phyloP scores from a whole-genome alignment of 1,284 basidiomycete genomes.

The Caloboletus inedulis region DNA sequence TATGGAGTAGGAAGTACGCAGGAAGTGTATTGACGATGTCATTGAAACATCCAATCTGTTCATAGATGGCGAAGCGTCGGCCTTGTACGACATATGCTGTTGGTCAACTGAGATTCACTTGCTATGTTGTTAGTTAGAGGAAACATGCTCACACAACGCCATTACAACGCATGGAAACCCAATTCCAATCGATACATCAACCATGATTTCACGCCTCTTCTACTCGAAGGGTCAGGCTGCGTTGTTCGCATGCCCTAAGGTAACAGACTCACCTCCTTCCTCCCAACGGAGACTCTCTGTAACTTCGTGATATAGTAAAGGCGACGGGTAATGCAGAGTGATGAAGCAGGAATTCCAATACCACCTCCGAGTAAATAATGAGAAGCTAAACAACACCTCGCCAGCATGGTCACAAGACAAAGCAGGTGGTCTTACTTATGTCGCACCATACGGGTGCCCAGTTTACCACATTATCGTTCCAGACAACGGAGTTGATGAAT shows the following conservation, averaged over 20 bases:
- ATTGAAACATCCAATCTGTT: conserved; percentile 55
- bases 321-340: conserved; percentile 44
- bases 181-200: conserved; percentile 18
- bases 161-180: conserved; percentile 38
- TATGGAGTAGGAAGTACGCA: conserved; percentile 39
- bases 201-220: conserved; percentile 9
- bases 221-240: conserved; percentile 1
- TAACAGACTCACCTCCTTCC: conserved; percentile 6
- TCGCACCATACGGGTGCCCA: conserved; percentile 58
- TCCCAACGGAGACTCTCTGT: not conserved
- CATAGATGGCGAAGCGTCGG: conserved; percentile 55
- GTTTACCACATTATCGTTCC: conserved; percentile 58
- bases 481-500: conserved; percentile 64
- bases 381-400: not conserved
- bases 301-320: conserved; percentile 24
- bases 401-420: not conserved
- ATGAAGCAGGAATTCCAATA: conserved; percentile 41
- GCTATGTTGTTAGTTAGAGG: not conserved
- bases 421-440: not conserved
- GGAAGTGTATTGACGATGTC: conserved; percentile 43
- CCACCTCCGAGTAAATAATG: conserved; percentile 27
- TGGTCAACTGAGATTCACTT: not conserved
- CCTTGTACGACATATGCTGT: conserved; percentile 37
- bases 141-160: conserved; percentile 33
- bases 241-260: not conserved